A percentile compares a stretch with the other conserved stretches of the same genome.
Evolutionary conservation across 2,329 filamentous ascomycete species (phyloP).

Genomic region (Hypocreales sp.): DNA sequence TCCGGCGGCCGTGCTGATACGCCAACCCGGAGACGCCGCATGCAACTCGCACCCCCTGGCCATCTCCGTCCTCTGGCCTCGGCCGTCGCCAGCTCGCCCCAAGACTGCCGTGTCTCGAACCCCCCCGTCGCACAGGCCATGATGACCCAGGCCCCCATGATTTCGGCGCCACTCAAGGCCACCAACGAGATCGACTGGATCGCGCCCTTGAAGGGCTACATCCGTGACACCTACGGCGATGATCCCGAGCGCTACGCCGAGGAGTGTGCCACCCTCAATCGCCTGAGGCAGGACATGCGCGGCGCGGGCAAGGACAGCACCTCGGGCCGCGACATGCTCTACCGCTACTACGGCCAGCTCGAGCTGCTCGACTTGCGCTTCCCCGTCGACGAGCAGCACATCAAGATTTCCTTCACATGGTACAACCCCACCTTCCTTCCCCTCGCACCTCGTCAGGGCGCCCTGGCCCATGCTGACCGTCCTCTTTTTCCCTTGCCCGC

Average conservation of each 20-base stretch:
- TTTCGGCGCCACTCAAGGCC: constrained; percentile 79
- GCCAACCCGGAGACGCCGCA: not conserved
- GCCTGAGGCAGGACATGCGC: constrained; percentile 93
- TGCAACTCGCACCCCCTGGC: constrained; percentile 4
- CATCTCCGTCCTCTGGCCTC: constrained; percentile 1
- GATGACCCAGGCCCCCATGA: constrained; percentile 86
- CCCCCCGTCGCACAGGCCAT: constrained; percentile 6
- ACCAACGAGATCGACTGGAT: constrained; percentile 99
- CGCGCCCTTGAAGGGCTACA: constrained; percentile 79
- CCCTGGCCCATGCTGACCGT: constrained; percentile 2
- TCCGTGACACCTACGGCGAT: constrained; percentile 85
- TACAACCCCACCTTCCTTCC: constrained; percentile 23
- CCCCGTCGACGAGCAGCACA: constrained; percentile 95
- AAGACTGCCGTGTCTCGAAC: too few relatives aligned
- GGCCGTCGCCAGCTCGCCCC: too few relatives aligned
- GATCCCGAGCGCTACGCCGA: constrained; percentile 92
- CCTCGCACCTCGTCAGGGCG: too few relatives aligned
- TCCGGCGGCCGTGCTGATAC: constrained; percentile 1
- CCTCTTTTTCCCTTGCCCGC: constrained; percentile 2
- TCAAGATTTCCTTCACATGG: constrained; percentile 98
- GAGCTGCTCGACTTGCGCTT: constrained; percentile 90
- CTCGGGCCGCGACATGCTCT: constrained; percentile 80
- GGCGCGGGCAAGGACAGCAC: constrained; percentile 95
- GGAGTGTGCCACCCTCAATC: constrained; percentile 88
- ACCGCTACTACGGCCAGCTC: constrained; percentile 94